These are phyloP conservation scores for Geranium rotundifolium DNA, from an alignment of 345 rosid genomes.

Conservation along the genomic window DNA sequence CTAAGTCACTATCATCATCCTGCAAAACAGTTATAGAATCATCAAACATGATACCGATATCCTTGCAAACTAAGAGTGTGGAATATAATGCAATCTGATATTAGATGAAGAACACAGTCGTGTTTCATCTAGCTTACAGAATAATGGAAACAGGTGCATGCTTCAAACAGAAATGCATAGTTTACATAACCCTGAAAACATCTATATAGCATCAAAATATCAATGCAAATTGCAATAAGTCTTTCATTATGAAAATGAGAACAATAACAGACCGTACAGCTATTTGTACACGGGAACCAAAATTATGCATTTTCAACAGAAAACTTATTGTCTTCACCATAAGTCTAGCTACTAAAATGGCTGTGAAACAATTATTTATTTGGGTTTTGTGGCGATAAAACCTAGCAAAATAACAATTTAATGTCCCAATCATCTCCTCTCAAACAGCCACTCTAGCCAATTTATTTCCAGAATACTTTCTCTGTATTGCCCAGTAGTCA, in stretches of 20 bases:
- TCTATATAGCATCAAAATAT: neutral
- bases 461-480: neutral
- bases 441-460: neutral
- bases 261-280: neutral
- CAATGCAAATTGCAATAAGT: neutral
- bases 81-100: neutral
- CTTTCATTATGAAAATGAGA: neutral
- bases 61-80: neutral
- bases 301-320: neutral
- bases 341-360: neutral
- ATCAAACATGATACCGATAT: neutral
- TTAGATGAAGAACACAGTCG: neutral
- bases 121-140: neutral
- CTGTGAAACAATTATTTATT: too few relatives aligned
- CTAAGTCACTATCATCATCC: constrained; percentile 93
- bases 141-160: neutral
- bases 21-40: constrained; percentile 18
- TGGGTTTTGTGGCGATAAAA: too few relatives aligned
- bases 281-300: neutral
- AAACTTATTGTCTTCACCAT: neutral
- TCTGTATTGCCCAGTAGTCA: too few relatives aligned
- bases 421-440: neutral
- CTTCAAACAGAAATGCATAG: neutral
- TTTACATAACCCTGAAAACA: neutral
- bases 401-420: too few relatives aligned